A percentile compares a stretch with the other conserved stretches of the same genome.
Evolutionary conservation across 495 filamentous ascomycete genomes (phyloP).

Genomic region (Xylaria cubensis): DNA sequence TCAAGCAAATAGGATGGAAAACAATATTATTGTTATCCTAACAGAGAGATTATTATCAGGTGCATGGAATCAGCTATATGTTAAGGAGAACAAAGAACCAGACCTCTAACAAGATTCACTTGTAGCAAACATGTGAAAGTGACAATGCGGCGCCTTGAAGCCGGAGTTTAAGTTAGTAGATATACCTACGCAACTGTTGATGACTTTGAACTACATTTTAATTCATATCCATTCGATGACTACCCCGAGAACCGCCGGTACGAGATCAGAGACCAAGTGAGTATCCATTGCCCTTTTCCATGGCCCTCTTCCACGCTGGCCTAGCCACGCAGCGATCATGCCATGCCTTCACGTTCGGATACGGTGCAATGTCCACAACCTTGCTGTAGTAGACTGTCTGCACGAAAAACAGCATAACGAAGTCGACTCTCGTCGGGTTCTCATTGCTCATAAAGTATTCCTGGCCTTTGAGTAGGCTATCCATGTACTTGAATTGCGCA

Average conservation of each 20-base stretch:
- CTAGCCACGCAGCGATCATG: constrained; percentile 33
- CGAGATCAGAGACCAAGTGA: constrained; percentile 24
- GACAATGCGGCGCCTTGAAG: too few species aligned
- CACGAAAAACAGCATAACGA: constrained; percentile 31
- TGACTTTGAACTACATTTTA: not conserved
- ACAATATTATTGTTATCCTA: not conserved
- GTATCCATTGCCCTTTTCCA: constrained; percentile 43
- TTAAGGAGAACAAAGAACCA: constrained; percentile 2
- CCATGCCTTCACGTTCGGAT: constrained; percentile 38
- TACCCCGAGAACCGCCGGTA: not conserved
- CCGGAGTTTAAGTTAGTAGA: not conserved
- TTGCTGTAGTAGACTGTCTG: constrained; percentile 28
- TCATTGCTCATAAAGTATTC: constrained; percentile 31
- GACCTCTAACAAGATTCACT: not conserved
- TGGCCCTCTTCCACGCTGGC: constrained; percentile 34
- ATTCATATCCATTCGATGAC: not conserved
- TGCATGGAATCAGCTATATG: not conserved
- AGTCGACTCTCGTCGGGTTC: constrained; percentile 32
- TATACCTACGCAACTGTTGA: not conserved
- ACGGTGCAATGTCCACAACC: constrained; percentile 32
- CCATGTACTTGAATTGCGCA: constrained; percentile 30
- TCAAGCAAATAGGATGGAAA: not conserved
- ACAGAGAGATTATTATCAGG: not conserved
- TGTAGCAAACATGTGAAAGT: not conserved
- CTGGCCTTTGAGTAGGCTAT: constrained; percentile 4